Evolutionary conservation across 2,329 filamentous ascomycete species (phyloP), one percentile per base, ranked within the genome.

Genomic region (Colletotrichum neosansevieriae): DNA sequence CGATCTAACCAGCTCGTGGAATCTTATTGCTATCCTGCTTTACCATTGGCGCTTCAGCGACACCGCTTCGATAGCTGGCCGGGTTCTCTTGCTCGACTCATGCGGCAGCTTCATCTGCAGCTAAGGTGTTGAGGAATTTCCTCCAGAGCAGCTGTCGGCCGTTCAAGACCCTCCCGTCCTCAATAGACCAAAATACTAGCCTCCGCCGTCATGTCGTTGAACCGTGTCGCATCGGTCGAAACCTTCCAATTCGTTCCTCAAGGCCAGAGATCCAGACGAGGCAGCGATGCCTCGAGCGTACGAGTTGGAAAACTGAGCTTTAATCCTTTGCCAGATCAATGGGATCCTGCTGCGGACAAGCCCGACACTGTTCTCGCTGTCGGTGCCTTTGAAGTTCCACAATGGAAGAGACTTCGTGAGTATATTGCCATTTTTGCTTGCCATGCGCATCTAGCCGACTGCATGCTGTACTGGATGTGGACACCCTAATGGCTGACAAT

Each of bases 331-430:
- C 85, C 85, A 4, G 82, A 86, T 62, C 81, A 82, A 65, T 86
- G 83, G 81, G 80, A 86, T 72, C 81, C 83, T 34, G 75, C 79
- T 4, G 75, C 78, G 42, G 73, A 76, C 56, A 77, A 78, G 15
- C 73, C 79, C n/a, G 79, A 82, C 34, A 79, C 80, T 64, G 76
- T 79, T n/a, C 80, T 83, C 56, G 80, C 84, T 5, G 79, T 87
- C 10, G 82, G 83, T 4, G 85, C 85, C 12, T 88, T 87, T 69
- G 83, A 87, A 71, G 85, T 88, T 32, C 83, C 85, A 34, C 77
- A 75, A 70, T 87, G 85, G 85, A 87, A 85, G 76, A 80, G 85
- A 71, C 75, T 85, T 60, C 76, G 85, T 87, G 76, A 75, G 85
- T 81, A 15, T 15, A 50, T 36, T 36, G 13, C 29, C 10, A 29